Base-by-base conservation (phyloP, 768 basidiomycete genomes). In the Tulasnella sp. region DNA sequence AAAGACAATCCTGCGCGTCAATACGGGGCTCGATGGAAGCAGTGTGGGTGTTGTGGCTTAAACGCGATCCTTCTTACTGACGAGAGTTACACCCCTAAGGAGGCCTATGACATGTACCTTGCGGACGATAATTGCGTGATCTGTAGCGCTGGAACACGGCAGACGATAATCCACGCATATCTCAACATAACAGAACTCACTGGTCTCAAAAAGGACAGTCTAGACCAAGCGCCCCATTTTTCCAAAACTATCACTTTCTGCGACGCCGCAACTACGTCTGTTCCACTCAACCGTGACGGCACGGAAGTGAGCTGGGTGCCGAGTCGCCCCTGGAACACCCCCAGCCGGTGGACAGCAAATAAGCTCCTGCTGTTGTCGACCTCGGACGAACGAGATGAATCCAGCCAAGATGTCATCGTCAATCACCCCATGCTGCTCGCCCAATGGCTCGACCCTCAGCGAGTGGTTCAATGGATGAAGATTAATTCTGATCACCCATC, bases 291-390 rank as follows among this genome's bases (percentile, higher is more conserved):
- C 28, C 64, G 64, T 69, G 12, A 69, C 14, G 64, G 64, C n/a
- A 69, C 64, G 14, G 64, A 69, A 28, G 64, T 69, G 16, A 31
- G 28, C 64, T 69, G 64, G 64, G 64, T 69, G 64, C 64, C 64
- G 34, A 69, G 64, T 69, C 64, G 64, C 28, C 64, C 64, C 12
- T 69, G 64, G 64, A 69, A 69, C 34, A 69, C 64, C 64, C 64
- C 64, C 16, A 69, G 64, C 12, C 64, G 64, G 28, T 69, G 64
- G 64, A 69, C 28, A 11, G n/a, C 64, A 34, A 69, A 69, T 37
- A 24, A 37, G 14, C 37, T 69, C 31, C 64, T 69, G 7, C 64
- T 69, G 31, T 20, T 69, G 16, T 69, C 64, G 34, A 69, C 64
- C 64, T 69, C 64, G 64, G 64, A 69, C 64, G 64, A 69, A 37